phyloP scores from a whole-genome alignment of 176 grass and related monocot genomes.

The Ensete glaucum region DNA sequence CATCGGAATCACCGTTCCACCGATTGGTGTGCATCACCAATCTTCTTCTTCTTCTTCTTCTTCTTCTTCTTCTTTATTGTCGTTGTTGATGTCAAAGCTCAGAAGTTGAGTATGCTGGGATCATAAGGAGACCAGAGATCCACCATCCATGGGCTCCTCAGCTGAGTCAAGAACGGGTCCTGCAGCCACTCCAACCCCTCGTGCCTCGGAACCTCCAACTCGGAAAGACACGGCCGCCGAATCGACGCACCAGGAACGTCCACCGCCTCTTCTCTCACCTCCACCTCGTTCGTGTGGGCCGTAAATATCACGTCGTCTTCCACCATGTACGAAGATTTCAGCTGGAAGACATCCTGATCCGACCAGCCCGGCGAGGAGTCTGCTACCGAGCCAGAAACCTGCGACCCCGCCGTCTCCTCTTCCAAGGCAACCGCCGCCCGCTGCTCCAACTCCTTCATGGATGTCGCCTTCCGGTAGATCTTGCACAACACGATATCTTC shows the following conservation, averaged over 20 bases:
- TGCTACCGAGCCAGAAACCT: constrained; percentile 29
- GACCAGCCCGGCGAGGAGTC: constrained; percentile 52
- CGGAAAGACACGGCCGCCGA: constrained; percentile 24
- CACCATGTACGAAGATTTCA: constrained; percentile 4
- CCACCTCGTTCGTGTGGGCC: constrained; percentile 31
- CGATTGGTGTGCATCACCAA: background rate
- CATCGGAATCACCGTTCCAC: background rate
- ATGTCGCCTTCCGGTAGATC: constrained; percentile 72
- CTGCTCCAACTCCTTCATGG: constrained; percentile 89
- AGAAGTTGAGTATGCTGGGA: constrained; percentile 63
- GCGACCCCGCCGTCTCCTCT: constrained; percentile 24
- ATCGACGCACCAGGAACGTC: background rate
- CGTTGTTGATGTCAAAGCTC: background rate
- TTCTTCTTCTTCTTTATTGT: background rate
- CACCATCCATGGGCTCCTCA: constrained; percentile 81
- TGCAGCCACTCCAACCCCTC: constrained; percentile 66
- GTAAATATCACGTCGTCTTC: constrained; percentile 1
- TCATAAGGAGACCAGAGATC: constrained; percentile 49
- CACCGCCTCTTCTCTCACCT: background rate
- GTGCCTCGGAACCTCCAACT: constrained; percentile 44
- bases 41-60: too few species aligned
- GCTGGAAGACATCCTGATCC: constrained; percentile 22
- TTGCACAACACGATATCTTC: constrained; percentile 81
- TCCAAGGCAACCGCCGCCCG: constrained; percentile 52
- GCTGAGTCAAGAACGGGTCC: constrained; percentile 69